phyloP scores from a whole-genome alignment of 352 stramenopile species.

The Sclerospora graminicola region DNA sequence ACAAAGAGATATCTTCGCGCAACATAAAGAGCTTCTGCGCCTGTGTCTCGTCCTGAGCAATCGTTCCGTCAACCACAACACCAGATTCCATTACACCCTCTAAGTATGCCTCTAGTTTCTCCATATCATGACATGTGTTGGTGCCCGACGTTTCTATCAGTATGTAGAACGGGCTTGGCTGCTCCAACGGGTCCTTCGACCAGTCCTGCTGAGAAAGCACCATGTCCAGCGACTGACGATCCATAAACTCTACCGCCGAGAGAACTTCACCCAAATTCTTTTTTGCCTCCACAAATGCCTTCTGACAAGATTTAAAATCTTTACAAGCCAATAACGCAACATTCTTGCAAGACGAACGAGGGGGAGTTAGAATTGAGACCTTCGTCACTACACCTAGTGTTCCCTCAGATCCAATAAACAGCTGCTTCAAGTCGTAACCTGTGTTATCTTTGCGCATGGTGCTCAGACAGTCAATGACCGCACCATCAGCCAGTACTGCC shows the following conservation, averaged over 20 bases:
- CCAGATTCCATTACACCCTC: conserved; percentile 60
- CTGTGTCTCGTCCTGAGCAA: conserved; percentile 90
- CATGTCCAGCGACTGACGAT: conserved; percentile 84
- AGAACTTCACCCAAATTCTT: conserved; percentile 89
- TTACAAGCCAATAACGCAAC: conserved; percentile 88
- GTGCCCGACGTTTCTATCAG: conserved; percentile 94
- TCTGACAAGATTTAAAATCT: conserved; percentile 78
- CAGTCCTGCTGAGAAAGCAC: conserved; percentile 62
- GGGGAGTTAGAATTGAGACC: conserved; percentile 24
- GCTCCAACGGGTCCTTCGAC: conserved; percentile 59
- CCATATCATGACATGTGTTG: conserved; percentile 84
- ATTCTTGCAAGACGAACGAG: conserved; percentile 55
- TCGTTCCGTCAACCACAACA: conserved; percentile 83
- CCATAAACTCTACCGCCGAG: conserved; percentile 94
- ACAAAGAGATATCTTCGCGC: conserved; percentile 90
- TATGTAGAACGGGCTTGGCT: conserved; percentile 84
- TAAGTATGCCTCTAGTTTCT: conserved; percentile 86
- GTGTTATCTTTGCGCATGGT: conserved; percentile 85
- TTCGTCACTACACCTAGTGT: conserved; percentile 92
- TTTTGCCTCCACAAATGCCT: conserved; percentile 78
- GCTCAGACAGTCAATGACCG: conserved; percentile 68
- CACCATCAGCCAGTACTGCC: conserved; percentile 89
- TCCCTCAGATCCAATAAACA: conserved; percentile 86
- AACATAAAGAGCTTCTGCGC: conserved; percentile 90
- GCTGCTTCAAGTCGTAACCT: conserved; percentile 76